Evolutionary conservation across 106 monocot species (phyloP), one percentile per base, ranked within the genome.

Genomic region (Iris macrosiphon): DNA sequence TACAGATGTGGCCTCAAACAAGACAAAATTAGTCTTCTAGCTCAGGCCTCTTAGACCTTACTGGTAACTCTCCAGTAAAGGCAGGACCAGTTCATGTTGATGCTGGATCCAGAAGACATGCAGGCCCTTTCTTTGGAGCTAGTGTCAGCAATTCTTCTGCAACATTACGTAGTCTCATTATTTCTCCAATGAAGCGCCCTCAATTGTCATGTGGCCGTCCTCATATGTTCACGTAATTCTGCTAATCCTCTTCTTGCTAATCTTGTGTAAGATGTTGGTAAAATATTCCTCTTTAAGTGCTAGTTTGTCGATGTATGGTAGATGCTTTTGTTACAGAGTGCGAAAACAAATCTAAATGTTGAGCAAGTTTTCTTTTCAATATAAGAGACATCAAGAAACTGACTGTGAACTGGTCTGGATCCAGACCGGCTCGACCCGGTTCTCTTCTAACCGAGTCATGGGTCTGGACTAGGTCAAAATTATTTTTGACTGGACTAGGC

Each of bases 1-100:
- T n/a, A n/a, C n/a, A 82, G 46, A 73, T 68, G n/a, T 95, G 95
- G 89, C 71, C 81, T 57, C n/a, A n/a, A 23, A 25, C 59, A 19
- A 80, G 73, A 47, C 65, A 47, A 40, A 82, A 73, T n/a, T n/a
- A n/a, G n/a, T n/a, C n/a, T 70, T 69, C 74, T 31, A 84, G 62
- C 61, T 80, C 65, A 4, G 72, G 66, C 1, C 62, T 69, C 12
- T 85, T 79, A 51, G 85, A 95, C 31, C 53, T 85, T 37, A 73
- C 60, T 0, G 81, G 82, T 10, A 89, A 85, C 21, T 82, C 95
- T 38, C 46, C 79, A 30, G n/a, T n/a, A n/a, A 78, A 75, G 57
- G 46, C 64, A 22, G 49, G 49, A 22, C 40, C 37, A 14, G 45
- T 40, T 51, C 51, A 43, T 42, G 44, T 28, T 31, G 82, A 79